Percentiles rank a stretch among this genome's conserved stretches.
Evolutionary conservation across 2,329 filamentous ascomycete species (phyloP).

Genomic region (Oidium heveae): DNA sequence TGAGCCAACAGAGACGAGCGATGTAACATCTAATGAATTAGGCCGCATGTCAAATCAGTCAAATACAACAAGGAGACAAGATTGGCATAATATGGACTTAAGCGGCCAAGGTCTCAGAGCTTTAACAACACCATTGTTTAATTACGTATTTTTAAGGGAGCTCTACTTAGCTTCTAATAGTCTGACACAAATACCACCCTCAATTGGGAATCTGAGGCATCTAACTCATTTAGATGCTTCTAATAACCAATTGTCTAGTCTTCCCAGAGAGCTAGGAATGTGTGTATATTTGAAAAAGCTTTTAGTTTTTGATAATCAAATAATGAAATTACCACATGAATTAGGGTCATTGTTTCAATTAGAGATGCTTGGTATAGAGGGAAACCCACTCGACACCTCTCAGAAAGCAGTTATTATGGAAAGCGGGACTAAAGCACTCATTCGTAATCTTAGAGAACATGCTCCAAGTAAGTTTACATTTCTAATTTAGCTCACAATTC

Average conservation of each 20-base stretch:
- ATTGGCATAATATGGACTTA: slow-evolving; percentile 84
- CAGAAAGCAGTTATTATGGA: slow-evolving; percentile 67
- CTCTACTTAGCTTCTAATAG: slow-evolving; percentile 89
- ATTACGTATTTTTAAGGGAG: slow-evolving; percentile 72
- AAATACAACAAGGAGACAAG: slow-evolving; percentile 41
- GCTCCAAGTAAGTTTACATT: slow-evolving; percentile 44
- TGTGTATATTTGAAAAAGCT: slow-evolving; percentile 75
- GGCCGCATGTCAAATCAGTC: slow-evolving; percentile 37
- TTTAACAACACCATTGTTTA: slow-evolving; percentile 55
- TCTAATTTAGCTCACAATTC: not conserved
- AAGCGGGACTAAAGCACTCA: slow-evolving; percentile 62
- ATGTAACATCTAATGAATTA: slow-evolving; percentile 30
- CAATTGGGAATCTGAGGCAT: slow-evolving; percentile 60
- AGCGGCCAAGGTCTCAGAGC: slow-evolving; percentile 86
- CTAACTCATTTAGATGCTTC: slow-evolving; percentile 71
- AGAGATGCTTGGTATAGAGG: slow-evolving; percentile 75
- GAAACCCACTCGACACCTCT: slow-evolving; percentile 57
- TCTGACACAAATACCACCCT: slow-evolving; percentile 50
- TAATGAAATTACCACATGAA: slow-evolving; percentile 60
- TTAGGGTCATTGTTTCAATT: slow-evolving; percentile 72
- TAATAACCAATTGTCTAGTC: slow-evolving; percentile 55
- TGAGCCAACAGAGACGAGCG: slow-evolving; percentile 18
- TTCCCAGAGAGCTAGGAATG: slow-evolving; percentile 90
- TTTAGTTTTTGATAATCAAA: slow-evolving; percentile 71
- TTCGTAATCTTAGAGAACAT: slow-evolving; percentile 60